Conservation (phyloP, 139 green algal species). For the Dunaliella sp. region DNA sequence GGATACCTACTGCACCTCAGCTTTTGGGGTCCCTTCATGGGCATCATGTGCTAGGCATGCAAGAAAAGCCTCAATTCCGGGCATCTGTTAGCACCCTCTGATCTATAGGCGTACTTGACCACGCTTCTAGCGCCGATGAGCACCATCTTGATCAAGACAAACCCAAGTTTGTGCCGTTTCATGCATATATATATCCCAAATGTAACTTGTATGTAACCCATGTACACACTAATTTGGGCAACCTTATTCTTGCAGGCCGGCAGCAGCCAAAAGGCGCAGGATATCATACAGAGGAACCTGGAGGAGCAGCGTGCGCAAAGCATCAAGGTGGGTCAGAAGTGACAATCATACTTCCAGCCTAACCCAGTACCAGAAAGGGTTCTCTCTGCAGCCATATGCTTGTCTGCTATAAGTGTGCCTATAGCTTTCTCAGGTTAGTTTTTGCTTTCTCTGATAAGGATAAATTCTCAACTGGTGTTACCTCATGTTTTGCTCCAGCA, state of each 20-base stretch:
- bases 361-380: too few species aligned
- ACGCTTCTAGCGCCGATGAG: too few species aligned
- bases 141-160: neutral
- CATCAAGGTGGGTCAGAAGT: neutral
- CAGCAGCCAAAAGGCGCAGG: neutral
- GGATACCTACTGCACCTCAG: too few species aligned
- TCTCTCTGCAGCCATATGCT: too few species aligned
- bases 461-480: neutral
- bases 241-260: neutral
- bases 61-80: too few species aligned
- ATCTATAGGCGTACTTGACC: too few species aligned
- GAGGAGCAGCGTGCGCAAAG: neutral
- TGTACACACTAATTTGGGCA: neutral
- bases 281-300: neutral
- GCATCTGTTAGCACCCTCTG: too few species aligned
- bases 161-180: neutral
- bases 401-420: neutral
- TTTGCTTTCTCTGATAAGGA: neutral
- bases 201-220: neutral
- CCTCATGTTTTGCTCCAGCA: neutral
- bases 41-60: too few species aligned
- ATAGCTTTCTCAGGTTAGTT: neutral
- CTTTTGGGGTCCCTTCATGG: too few species aligned
- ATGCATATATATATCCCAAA: neutral
- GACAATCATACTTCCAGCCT: too few species aligned